Base-by-base conservation (phyloP, 257 asterid species). In the Nicotiana tabacum region DNA sequence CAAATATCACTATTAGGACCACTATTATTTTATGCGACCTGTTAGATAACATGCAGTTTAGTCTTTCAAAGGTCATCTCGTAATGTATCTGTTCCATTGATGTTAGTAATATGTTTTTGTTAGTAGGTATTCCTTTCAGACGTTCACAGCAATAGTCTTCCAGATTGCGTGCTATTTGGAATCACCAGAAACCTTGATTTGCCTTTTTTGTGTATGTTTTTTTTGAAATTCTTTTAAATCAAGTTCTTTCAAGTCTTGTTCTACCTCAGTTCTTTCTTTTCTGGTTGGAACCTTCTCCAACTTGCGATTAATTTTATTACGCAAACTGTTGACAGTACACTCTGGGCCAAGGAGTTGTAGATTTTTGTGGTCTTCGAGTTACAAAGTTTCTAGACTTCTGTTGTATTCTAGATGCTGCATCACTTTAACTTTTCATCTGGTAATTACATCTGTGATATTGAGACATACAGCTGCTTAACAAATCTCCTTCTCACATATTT, bases 21-120 rank as follows among this genome's bases (percentile, higher is more conserved):
- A 24, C 16, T 65, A 39, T 64, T 58, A 18, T 17, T 61, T 61
- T 61, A 46, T 65, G 43, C 16, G 15, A 76, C 29, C 80, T 76
- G 64, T 76, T 21, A 79, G 21, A 37, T 61, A 37, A 39, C 37
- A 15, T 61, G 15, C 8, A 24, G 16, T 6, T 61, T 61, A 79
- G 66, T 79, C 61, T 61, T 79, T 78, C 70, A 56, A 24, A 79
- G 82, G 60, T 79, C 30, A 79, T 61, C 13, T 24, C 43, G 6
- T 5, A 35, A 21, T 62, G 74, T 18, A 24, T 78, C 37, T 60
- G 12, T 58, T 51, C 32, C 80, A 6, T 74, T 27, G 53, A 21
- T 58, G 69, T 39, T 18, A 43, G 51, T 43, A 35, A 10, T 35
- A n/a, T 24, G 3, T 13, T 58, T 21, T 58, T 24, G 35, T 11